Percentiles rank a stretch among this genome's conserved stretches.
These are phyloP conservation scores for Trypanosoma caninum DNA, from an alignment of 208 protist genomes.

Conservation along the genomic window DNA sequence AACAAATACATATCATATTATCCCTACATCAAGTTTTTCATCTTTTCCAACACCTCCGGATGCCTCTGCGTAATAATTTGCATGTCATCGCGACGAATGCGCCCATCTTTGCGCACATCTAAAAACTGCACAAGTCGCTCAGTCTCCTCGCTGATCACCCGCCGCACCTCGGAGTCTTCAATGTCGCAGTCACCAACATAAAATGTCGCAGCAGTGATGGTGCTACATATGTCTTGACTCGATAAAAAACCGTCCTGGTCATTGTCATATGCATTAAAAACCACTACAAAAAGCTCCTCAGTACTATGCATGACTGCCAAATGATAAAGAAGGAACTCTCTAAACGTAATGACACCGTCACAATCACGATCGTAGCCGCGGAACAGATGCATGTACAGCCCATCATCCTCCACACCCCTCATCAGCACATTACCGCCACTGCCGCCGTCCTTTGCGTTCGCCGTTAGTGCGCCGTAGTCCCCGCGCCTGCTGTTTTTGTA, in stretches of 20 bases:
- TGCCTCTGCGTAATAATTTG: constrained; percentile 77
- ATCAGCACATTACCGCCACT: constrained; percentile 4
- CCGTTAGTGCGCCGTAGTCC: no score
- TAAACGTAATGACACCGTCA: constrained; percentile 87
- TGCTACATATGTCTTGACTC: constrained; percentile 71
- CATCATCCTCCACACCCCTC: constrained; percentile 27
- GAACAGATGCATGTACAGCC: constrained; percentile 82
- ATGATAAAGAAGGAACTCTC: constrained; percentile 88
- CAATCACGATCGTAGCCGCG: constrained; percentile 84
- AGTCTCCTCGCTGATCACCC: constrained; percentile 78
- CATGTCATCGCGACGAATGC: constrained; percentile 72
- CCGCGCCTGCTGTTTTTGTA: constrained; percentile 73
- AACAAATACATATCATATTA: not conserved
- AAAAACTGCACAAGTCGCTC: constrained; percentile 79
- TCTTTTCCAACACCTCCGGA: constrained; percentile 87
- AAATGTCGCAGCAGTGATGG: constrained; percentile 86
- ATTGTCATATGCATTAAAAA: constrained; percentile 93
- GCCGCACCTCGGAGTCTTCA: constrained; percentile 63
- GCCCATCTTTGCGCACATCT: constrained; percentile 75
- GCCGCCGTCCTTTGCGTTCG: constrained; percentile 19
- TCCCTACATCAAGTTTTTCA: constrained; percentile 80
- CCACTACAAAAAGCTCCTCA: constrained; percentile 84
- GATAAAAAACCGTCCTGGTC: constrained; percentile 89
- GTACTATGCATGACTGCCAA: constrained; percentile 85
- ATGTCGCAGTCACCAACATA: constrained; percentile 90